Evolutionary conservation across 2,329 filamentous ascomycete species (phyloP), one percentile per base, ranked within the genome.

Genomic region (Talaromyces atroroseus): DNA sequence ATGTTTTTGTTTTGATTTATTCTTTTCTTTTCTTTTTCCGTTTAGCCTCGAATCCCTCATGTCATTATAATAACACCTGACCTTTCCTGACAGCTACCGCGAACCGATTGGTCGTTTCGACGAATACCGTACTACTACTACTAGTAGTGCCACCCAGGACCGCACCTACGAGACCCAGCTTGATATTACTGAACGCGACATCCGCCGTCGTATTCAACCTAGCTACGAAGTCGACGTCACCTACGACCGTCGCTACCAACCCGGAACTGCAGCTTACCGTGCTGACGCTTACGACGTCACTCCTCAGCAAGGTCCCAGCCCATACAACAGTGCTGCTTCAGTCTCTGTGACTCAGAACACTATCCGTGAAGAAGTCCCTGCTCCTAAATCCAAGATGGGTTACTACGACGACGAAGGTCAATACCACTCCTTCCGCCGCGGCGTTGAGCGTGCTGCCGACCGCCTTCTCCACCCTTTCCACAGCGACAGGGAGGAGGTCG

Each of bases 401-500:
- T 89, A 88, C 79, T 88, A 88, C 85, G 86, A 88, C 83, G 83
- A 88, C 78, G 84, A 88, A 74, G 86, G 85, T 71, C 81, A 88
- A 66, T 88, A 88, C 77, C 86, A 88, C 78, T 85, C 82, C 65
- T 83, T 89, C 80, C 85, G 86, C 76, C 84, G 86, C 74, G 85
- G 85, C 72, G 78, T 88, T 64, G 80, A 85, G 76, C 79, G 81
- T 68, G 84, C 82, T 67, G 84, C 82, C 68, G 85, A 88, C 70
- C 79, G 80, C 66, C 77, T 88, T 73, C 69, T 83, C 59, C 83
- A 86, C 75, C 83, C 83, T 64, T 80, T 85, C 73, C 77, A 79
- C 64, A 72, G 78, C 61, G 71, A 78, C 65, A 70, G 71, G 60
- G 70, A 76, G 59, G 69, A 77, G 56, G 68, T 70, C 50, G 65